Conservation (phyloP, 495 filamentous ascomycete genomes). For the Aspergillus saccharolyticus region DNA sequence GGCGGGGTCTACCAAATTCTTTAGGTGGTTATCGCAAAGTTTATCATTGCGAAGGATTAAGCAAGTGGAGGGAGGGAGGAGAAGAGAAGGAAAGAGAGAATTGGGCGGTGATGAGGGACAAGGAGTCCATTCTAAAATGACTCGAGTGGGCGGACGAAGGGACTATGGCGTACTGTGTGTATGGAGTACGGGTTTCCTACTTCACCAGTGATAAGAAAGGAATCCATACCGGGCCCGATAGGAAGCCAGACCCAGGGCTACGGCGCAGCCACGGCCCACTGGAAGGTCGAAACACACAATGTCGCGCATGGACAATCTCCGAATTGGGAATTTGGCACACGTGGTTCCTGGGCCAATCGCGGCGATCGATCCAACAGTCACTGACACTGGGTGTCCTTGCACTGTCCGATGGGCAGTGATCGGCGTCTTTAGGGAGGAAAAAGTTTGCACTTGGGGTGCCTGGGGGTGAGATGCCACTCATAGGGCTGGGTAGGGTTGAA, state of each 20-base stretch:
- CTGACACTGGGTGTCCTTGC: not conserved
- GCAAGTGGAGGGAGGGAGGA: not conserved
- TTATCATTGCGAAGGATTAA: not conserved
- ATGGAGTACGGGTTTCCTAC: too few species aligned
- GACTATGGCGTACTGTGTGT: too few species aligned
- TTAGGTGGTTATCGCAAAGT: not conserved
- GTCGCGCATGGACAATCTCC: not conserved
- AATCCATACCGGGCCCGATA: not conserved
- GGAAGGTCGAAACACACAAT: not conserved
- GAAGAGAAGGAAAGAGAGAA: not conserved
- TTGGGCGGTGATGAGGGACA: not conserved
- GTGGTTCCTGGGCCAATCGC: slow-evolving; percentile 3
- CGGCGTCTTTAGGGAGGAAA: not conserved
- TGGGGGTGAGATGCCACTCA: not conserved
- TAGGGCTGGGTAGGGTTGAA: not conserved
- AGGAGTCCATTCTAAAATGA: not conserved
- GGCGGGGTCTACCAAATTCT: not conserved
- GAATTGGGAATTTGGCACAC: not conserved
- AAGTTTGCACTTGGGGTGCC: not conserved
- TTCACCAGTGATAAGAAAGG: not conserved
- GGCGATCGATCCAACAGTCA: not conserved
- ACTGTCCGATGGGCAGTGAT: not conserved
- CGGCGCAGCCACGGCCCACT: not conserved
- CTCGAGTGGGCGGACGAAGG: not conserved
- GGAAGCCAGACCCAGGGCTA: not conserved